phyloP scores from a whole-genome alignment of 2,329 filamentous ascomycete species.

The Moelleriella libera region DNA sequence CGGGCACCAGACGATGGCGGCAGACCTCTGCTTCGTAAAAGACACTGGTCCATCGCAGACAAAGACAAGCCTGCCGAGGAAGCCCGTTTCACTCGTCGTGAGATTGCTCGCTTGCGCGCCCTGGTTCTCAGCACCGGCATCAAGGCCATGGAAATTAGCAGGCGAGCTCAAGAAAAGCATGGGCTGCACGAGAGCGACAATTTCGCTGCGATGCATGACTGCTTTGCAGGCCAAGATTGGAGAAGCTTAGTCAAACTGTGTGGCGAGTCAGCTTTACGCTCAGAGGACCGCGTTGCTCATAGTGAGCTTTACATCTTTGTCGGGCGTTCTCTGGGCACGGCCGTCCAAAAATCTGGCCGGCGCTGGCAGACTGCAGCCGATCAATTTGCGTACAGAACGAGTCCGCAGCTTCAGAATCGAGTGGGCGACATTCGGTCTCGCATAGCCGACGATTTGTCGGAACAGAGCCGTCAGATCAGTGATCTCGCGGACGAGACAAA shows the following conservation, averaged over 20 bases:
- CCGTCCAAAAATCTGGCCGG: conserved; percentile 31
- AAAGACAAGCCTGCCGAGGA: conserved; percentile 21
- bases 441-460: conserved; percentile 38
- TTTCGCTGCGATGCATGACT: no score
- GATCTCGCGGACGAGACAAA: conserved; percentile 71
- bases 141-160: conserved; percentile 69
- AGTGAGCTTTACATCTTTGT: conserved; percentile 35
- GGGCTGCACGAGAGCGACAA: no score
- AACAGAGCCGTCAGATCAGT: conserved; percentile 50
- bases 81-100: conserved; percentile 42
- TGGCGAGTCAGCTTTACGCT: conserved; percentile 17
- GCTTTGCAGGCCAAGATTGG: conserved; percentile 19
- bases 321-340: conserved; percentile 34
- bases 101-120: conserved; percentile 65
- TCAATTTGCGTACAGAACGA: conserved; percentile 41
- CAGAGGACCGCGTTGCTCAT: conserved; percentile 21
- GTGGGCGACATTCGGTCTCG: conserved; percentile 32
- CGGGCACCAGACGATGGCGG: conserved; percentile 8
- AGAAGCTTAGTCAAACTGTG: conserved; percentile 27
- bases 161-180: conserved; percentile 33
- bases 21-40: conserved; percentile 11
- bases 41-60: conserved; percentile 39
- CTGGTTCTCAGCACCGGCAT: conserved; percentile 75
- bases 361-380: conserved; percentile 47
- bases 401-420: conserved; percentile 33